Evolutionary conservation across 306 rosid species (phyloP), one percentile per base, ranked within the genome.

Genomic region (Leucaena leucocephala): DNA sequence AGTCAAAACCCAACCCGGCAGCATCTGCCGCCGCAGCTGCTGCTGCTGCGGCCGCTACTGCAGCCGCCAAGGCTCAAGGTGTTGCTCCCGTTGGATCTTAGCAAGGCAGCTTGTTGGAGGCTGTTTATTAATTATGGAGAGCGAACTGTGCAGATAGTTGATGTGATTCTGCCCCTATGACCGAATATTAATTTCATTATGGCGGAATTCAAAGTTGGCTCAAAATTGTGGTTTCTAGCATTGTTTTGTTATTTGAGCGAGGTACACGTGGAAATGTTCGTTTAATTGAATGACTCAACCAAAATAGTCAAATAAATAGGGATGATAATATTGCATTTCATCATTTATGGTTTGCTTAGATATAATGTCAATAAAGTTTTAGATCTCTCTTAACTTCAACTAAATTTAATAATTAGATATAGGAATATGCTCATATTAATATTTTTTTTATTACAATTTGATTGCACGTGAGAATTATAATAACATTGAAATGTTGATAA

Each of bases 41-140:
- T 27, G 27, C 27, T 27, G 27, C 27, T 27, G 27, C 27, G 27
- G 27, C 97, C 0, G 96, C 97, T 43, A 80, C 92, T 38, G 93
- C 98, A 43, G 93, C 94, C 6, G 97, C 97, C 76, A 88, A 88
- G 83, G 79, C 92, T 14, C 87, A 91, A 81, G 97, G 97, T 73
- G 76, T 88, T 79, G 95, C 95, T 19, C 86, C 93, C 0, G 94
- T 83, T 11, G 94, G 92, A 68, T 89, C 97, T 43, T 94, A 89
- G 91, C 81, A 14, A 27, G 10, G 72, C 16, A 64, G 48, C 76
- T 27, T 50, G 62, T 68, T 2, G 43, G 38, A 21, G 44, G 57
- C 73, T 58, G 68, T 81, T 48, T 27, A 27, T 27, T 1, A 16
- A 66, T 77, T 61, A 69, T 38, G 75, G 19, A 17, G 83, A 77